phyloP scores from a whole-genome alignment of 441 rosid genomes.

The Mallotus repandus region DNA sequence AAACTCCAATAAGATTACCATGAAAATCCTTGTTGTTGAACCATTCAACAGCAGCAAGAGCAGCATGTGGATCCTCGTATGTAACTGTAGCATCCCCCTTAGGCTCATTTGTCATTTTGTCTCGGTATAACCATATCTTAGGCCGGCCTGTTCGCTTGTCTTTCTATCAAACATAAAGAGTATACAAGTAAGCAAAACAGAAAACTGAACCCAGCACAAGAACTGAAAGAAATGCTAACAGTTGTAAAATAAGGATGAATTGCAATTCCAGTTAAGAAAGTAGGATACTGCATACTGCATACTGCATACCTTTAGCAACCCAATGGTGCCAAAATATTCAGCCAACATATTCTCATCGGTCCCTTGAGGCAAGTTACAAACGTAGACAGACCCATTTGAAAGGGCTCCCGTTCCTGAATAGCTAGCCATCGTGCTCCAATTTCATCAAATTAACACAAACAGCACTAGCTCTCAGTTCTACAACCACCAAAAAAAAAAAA shows the following conservation, averaged over 20 bases:
- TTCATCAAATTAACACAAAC: slow-evolving; percentile 36
- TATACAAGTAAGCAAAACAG: background rate
- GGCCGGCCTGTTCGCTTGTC: slow-evolving; percentile 93
- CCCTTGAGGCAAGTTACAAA: slow-evolving; percentile 78
- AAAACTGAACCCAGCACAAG: background rate
- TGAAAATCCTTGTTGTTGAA: slow-evolving; percentile 93
- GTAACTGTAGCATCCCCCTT: slow-evolving; percentile 98
- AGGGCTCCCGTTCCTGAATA: slow-evolving; percentile 55
- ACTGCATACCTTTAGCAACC: slow-evolving; percentile 70
- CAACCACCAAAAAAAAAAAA: background rate
- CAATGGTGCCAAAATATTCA: slow-evolving; percentile 91
- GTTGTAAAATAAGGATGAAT: background rate
- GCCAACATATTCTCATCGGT: slow-evolving; percentile 90
- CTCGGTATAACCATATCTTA: slow-evolving; percentile 89
- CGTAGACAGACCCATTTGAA: slow-evolving; percentile 74
- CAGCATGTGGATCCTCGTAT: slow-evolving; percentile 97
- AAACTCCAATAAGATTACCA: slow-evolving; percentile 76
- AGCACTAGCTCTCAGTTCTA: background rate
- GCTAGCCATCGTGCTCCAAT: slow-evolving; percentile 65
- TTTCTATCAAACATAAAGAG: slow-evolving; percentile 39
- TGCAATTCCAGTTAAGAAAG: no score
- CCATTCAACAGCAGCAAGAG: slow-evolving; percentile 94
- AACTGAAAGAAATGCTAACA: background rate
- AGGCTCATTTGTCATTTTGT: slow-evolving; percentile 82
- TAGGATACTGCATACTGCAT: no score